A percentile compares a stretch with the other conserved stretches of the same genome.
These are phyloP conservation scores for Cyberlindnera samutprakarnensis DNA, from an alignment of 805 yeast genomes.

Conservation along the genomic window DNA sequence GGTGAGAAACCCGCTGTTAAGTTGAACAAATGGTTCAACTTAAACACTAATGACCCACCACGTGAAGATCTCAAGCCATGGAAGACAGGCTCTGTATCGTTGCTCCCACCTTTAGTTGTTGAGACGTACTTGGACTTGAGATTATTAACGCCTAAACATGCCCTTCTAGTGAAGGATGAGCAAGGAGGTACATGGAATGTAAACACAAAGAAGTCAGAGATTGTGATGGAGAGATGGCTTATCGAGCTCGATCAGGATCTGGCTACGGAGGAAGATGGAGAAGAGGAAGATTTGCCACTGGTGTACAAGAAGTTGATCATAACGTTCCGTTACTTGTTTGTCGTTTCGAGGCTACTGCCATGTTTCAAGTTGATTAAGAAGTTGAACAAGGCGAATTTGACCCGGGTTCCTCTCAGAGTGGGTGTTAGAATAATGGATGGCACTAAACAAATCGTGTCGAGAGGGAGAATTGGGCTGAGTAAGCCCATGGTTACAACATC, in stretches of 20 bases:
- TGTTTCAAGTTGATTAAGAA: slow-evolving; percentile 49
- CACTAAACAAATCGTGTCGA: slow-evolving; percentile 65
- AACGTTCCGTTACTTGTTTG: slow-evolving; percentile 65
- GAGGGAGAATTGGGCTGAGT: slow-evolving; percentile 80
- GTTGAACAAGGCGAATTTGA: slow-evolving; percentile 31
- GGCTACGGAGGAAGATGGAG: slow-evolving; percentile 25
- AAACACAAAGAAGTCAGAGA: slow-evolving; percentile 63
- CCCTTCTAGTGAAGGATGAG: slow-evolving; percentile 50
- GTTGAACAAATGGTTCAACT: slow-evolving; percentile 57
- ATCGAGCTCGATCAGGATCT: slow-evolving; percentile 57
- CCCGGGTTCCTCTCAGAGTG: slow-evolving; percentile 35
- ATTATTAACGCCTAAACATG: slow-evolving; percentile 45
- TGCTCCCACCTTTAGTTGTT: slow-evolving; percentile 72
- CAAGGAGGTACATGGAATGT: slow-evolving; percentile 48
- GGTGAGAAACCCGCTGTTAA: slow-evolving; percentile 14
- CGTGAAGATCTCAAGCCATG: slow-evolving; percentile 60
- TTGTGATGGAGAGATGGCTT: slow-evolving; percentile 94
- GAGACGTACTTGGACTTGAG: slow-evolving; percentile 75
- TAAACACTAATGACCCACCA: slow-evolving; percentile 33
- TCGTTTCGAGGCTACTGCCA: slow-evolving; percentile 64
- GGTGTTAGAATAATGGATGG: slow-evolving; percentile 70
- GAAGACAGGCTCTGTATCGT: slow-evolving; percentile 52
- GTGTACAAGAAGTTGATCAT: slow-evolving; percentile 71
- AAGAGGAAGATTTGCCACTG: slow-evolving; percentile 48
- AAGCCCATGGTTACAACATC: slow-evolving; percentile 41